phyloP scores from a whole-genome alignment of 2,329 filamentous ascomycete species.

The Acephala macrosclerotiorum region DNA sequence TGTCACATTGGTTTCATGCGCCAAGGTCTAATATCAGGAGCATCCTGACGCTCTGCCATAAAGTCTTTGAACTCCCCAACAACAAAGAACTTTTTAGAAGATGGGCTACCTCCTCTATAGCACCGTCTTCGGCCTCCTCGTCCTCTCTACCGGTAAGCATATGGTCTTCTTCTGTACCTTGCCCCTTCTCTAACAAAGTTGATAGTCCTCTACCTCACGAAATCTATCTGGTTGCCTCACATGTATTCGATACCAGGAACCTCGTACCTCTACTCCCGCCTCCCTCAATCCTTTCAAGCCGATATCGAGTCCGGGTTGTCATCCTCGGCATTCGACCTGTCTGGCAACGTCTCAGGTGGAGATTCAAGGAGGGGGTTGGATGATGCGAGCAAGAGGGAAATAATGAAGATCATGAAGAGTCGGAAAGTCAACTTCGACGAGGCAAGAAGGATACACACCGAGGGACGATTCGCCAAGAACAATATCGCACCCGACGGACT shows the following conservation, averaged over 20 bases:
- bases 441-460: constrained; percentile 84
- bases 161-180: background rate
- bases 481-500: constrained; percentile 88
- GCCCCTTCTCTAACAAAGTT: constrained; percentile 22
- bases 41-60: constrained; percentile 22
- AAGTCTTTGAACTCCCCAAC: constrained; percentile 16
- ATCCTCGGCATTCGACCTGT: constrained; percentile 83
- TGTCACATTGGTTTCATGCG: constrained; percentile 25
- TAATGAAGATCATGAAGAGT: constrained; percentile 90
- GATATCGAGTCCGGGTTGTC: constrained; percentile 91
- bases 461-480: constrained; percentile 84
- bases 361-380: constrained; percentile 86
- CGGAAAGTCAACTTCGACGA: constrained; percentile 87
- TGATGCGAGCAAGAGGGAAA: constrained; percentile 78
- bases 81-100: constrained; percentile 27
- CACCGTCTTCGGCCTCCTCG: constrained; percentile 73
- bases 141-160: constrained; percentile 71
- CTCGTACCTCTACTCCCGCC: constrained; percentile 75
- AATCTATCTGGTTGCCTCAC: constrained; percentile 76
- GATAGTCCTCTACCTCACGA: constrained; percentile 79
- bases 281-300: constrained; percentile 78
- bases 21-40: constrained; percentile 25
- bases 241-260: constrained; percentile 67
- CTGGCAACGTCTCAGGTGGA: constrained; percentile 78
- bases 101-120: constrained; percentile 88